A percentile compares a stretch with the other conserved stretches of the same genome.
These are phyloP conservation scores for Phytophthora sp. DNA, from an alignment of 352 stramenopile genomes.

Conservation along the genomic window DNA sequence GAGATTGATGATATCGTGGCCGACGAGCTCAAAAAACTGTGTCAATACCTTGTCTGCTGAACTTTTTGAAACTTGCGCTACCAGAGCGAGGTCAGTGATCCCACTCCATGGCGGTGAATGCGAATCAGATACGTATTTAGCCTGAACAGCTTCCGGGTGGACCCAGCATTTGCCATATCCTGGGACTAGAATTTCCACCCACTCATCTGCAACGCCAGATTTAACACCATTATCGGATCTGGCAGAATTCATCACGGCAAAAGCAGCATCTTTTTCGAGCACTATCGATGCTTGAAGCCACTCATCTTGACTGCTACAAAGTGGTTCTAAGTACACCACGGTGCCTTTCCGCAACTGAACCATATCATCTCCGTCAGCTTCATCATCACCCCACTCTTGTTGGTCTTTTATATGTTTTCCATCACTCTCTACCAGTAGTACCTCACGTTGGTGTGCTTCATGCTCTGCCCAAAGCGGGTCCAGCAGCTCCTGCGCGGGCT, in stretches of 20 bases:
- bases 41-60: conserved; percentile 28
- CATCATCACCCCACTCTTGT: background rate
- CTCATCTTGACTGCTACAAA: conserved; percentile 40
- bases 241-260: conserved; percentile 28
- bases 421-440: background rate
- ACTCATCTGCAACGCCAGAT: conserved; percentile 21
- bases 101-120: background rate
- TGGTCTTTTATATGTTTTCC: conserved; percentile 1
- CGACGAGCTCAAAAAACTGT: conserved; percentile 30
- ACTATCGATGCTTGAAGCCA: conserved; percentile 37
- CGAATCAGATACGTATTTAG: conserved; percentile 1
- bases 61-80: conserved; percentile 23
- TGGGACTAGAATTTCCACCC: conserved; percentile 44
- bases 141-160: conserved; percentile 17
- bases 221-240: background rate
- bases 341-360: conserved; percentile 20
- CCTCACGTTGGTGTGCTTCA: conserved; percentile 22
- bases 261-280: conserved; percentile 29
- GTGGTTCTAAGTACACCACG: conserved; percentile 36
- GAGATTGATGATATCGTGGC: conserved; percentile 26
- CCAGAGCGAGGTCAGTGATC: conserved; percentile 29
- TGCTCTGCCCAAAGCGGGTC: conserved; percentile 38
- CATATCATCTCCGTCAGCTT: conserved; percentile 7
- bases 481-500: conserved; percentile 32
- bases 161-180: conserved; percentile 53